phyloP scores from a whole-genome alignment of 192 early-diverging fungal genomes.

The Coemansia sp. region DNA sequence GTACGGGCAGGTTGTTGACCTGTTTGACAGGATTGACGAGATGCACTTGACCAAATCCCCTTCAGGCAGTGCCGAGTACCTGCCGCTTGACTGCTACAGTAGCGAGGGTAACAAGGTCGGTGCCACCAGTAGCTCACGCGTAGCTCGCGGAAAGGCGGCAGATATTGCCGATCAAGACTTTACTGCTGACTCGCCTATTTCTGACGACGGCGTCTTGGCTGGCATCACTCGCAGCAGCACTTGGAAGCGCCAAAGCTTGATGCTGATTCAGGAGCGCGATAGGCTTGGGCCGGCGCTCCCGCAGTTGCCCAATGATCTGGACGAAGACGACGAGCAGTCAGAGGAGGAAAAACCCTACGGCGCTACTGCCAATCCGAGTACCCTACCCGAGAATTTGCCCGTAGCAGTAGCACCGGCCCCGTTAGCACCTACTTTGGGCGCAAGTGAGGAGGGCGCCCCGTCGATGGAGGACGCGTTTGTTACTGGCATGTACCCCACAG shows the following conservation, averaged over 20 bases:
- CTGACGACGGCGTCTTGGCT: constrained; percentile 21
- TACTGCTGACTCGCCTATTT: constrained; percentile 3
- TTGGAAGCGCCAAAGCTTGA: constrained; percentile 36
- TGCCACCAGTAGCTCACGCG: not conserved
- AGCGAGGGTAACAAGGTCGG: constrained; percentile 3
- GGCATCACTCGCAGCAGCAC: constrained; percentile 42
- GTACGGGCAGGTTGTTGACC: constrained; percentile 29
- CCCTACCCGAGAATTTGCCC: not conserved
- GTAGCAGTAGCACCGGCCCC: not conserved
- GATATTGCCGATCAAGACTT: not conserved
- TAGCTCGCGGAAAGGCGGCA: not conserved
- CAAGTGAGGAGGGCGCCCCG: not conserved
- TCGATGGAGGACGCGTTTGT: not conserved
- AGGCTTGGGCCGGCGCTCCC: constrained; percentile 34
- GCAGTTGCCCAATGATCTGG: constrained; percentile 21
- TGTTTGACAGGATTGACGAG: constrained; percentile 45
- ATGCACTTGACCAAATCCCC: constrained; percentile 34
- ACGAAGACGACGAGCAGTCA: constrained; percentile 11
- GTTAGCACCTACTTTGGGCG: not conserved
- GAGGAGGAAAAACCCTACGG: not conserved
- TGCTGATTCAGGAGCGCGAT: constrained; percentile 42
- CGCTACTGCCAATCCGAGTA: not conserved
- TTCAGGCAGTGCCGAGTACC: constrained; percentile 45
- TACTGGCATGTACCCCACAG: constrained; percentile 7
- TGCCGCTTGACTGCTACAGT: constrained; percentile 35